Evolutionary conservation across 768 basidiomycete genomes (phyloP).

Genomic region (Candolleomyces aberdarensis): DNA sequence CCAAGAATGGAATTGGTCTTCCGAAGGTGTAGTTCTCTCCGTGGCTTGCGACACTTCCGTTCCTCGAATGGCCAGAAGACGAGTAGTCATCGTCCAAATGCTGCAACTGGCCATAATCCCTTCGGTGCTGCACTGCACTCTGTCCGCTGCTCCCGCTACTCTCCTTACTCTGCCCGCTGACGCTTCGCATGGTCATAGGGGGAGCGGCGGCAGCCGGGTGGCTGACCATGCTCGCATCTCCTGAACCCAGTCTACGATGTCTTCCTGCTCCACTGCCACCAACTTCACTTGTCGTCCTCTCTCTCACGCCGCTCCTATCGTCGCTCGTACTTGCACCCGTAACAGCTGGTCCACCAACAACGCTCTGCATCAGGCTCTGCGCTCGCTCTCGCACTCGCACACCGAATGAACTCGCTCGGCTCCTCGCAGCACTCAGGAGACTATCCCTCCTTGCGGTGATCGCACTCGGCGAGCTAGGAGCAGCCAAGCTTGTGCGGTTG

Average conservation of each 20-base stretch:
- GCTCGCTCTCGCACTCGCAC: slow-evolving; percentile 56
- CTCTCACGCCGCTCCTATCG: slow-evolving; percentile 20
- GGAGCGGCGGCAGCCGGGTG: not conserved
- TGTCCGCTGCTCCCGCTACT: slow-evolving; percentile 11
- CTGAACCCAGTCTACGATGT: slow-evolving; percentile 12
- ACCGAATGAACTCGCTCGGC: slow-evolving; percentile 43
- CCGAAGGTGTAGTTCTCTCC: slow-evolving; percentile 76
- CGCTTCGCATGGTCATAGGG: slow-evolving; percentile 3
- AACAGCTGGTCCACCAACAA: slow-evolving; percentile 57
- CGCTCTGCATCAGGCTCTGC: slow-evolving; percentile 64
- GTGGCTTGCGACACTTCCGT: slow-evolving; percentile 39
- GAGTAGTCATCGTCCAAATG: slow-evolving; percentile 23
- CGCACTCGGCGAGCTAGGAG: slow-evolving; percentile 2
- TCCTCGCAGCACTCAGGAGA: slow-evolving; percentile 21
- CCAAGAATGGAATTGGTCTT: slow-evolving; percentile 45
- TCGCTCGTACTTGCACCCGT: slow-evolving; percentile 22
- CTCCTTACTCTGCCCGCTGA: slow-evolving; percentile 14
- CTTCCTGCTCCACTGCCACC: slow-evolving; percentile 7
- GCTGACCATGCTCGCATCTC: slow-evolving; percentile 7
- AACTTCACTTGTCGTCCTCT: slow-evolving; percentile 19
- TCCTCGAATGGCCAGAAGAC: slow-evolving; percentile 44
- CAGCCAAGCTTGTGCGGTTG: slow-evolving; percentile 4
- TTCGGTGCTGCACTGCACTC: not conserved
- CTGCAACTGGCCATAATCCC: not conserved
- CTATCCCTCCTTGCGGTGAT: slow-evolving; percentile 3